Evolutionary conservation across 805 yeast genomes (phyloP).

Genomic region (Wickerhamiella bombiphila): DNA sequence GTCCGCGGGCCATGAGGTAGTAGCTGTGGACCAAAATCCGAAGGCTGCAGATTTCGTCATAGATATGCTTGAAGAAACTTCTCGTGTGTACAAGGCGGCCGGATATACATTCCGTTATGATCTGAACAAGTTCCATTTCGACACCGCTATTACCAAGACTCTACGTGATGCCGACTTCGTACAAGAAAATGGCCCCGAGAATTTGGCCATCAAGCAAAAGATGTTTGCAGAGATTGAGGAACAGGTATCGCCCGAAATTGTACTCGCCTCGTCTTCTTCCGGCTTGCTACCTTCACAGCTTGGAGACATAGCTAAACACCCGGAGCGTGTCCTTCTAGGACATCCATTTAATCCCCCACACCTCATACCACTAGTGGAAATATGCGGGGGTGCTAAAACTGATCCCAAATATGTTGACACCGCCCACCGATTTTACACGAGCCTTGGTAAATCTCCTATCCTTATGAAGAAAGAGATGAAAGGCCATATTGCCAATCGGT

Average conservation of each 20-base stretch:
- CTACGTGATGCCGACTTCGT: conserved; percentile 8
- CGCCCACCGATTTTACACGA: conserved; percentile 6
- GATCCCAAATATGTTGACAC: conserved; percentile 2
- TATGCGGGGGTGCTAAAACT: conserved; percentile 9
- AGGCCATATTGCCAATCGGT: conserved; percentile 14
- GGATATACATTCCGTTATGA: conserved; percentile 4
- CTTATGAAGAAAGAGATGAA: conserved; percentile 10
- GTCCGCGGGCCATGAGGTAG: conserved; percentile 6
- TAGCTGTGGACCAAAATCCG: conserved; percentile 8
- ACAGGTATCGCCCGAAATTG: conserved; percentile 6
- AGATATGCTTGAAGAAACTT: conserved; percentile 4
- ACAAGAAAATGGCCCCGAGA: conserved; percentile 12
- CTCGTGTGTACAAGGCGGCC: conserved; percentile 3
- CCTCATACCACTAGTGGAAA: conserved; percentile 9
- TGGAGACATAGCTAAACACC: conserved; percentile 9
- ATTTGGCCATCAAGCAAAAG: conserved; percentile 4
- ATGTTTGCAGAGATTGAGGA: conserved; percentile 6
- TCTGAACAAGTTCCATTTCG: conserved; percentile 5
- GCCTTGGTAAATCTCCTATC: conserved; percentile 8
- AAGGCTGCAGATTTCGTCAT: conserved; percentile 6
- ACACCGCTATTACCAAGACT: not conserved
- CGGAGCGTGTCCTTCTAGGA: conserved; percentile 11
- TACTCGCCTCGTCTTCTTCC: conserved; percentile 9
- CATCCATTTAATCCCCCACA: conserved; percentile 14
- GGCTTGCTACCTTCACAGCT: conserved; percentile 8